Conservation (phyloP, 2,329 filamentous ascomycete genomes). For the Talaromyces verruculosus region DNA sequence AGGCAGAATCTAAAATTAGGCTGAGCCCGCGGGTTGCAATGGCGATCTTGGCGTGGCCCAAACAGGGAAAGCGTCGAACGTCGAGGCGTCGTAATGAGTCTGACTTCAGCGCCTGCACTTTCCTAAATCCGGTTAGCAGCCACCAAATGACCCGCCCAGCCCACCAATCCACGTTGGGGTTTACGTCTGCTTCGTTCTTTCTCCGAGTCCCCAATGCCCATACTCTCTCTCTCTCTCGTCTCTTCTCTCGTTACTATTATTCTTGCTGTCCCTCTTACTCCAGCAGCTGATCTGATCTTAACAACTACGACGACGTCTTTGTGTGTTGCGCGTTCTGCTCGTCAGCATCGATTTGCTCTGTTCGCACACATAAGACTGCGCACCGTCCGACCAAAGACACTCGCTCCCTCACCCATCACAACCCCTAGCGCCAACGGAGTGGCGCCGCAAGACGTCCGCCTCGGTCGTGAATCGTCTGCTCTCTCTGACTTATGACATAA, state of each 20-base stretch:
- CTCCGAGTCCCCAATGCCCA: not conserved
- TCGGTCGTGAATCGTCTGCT: not conserved
- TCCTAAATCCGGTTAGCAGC: not conserved
- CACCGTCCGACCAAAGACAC: not conserved
- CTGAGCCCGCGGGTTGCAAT: constrained; percentile 8
- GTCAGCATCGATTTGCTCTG: not conserved
- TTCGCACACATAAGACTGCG: not conserved
- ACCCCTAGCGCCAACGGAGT: constrained; percentile 4
- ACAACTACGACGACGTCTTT: not conserved
- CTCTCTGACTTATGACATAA: not conserved
- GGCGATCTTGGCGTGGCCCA: constrained; percentile 17
- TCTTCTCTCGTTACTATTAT: not conserved
- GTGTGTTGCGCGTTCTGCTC: not conserved
- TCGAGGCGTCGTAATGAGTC: constrained; percentile 21
- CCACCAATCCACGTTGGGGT: constrained; percentile 20
- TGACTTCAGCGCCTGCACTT: constrained; percentile 2
- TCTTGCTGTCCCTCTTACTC: not conserved
- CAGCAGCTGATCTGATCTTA: not conserved
- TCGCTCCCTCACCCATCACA: not conserved
- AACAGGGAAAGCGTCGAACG: constrained; percentile 9
- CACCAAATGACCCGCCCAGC: constrained; percentile 4
- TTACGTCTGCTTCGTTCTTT: constrained; percentile 10
- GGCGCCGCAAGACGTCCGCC: not conserved
- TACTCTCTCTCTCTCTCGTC: not conserved
- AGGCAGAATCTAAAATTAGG: constrained; percentile 12